Evolutionary conservation across 1,284 basidiomycete genomes (phyloP).

Genomic region (Porodaedalea pini): DNA sequence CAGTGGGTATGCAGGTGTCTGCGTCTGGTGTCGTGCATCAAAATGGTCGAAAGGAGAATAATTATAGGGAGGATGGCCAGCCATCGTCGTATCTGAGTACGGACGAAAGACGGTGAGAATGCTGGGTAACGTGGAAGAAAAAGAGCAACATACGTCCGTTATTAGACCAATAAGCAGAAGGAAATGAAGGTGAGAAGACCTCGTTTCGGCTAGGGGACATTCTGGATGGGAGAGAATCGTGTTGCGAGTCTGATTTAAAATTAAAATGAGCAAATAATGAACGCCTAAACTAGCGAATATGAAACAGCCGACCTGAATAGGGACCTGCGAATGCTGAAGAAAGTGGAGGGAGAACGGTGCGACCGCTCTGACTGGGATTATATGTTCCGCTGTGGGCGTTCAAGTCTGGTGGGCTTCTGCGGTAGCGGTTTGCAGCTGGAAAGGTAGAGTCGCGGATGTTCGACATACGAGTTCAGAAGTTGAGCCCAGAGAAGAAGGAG

Average conservation of each 20-base stretch:
- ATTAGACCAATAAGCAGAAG: slow-evolving; percentile 15
- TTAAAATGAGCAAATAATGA: slow-evolving; percentile 42
- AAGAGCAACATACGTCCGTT: slow-evolving; percentile 20
- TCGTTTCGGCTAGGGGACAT: slow-evolving; percentile 20
- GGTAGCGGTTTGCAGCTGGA: slow-evolving; percentile 54
- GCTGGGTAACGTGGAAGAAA: slow-evolving; percentile 9
- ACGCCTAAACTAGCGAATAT: slow-evolving; percentile 39
- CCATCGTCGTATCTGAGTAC: slow-evolving; percentile 16
- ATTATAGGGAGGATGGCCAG: slow-evolving; percentile 21
- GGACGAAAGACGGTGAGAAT: slow-evolving; percentile 5
- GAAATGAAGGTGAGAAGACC: slow-evolving; percentile 20
- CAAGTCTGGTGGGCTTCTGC: slow-evolving; percentile 54
- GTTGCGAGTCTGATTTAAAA: slow-evolving; percentile 11
- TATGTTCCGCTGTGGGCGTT: slow-evolving; percentile 64
- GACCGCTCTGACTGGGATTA: slow-evolving; percentile 77
- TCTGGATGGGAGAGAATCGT: slow-evolving; percentile 15
- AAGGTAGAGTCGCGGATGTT: slow-evolving; percentile 57
- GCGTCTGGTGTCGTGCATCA: slow-evolving; percentile 53
- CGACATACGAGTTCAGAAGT: slow-evolving; percentile 52
- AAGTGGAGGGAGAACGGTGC: slow-evolving; percentile 80
- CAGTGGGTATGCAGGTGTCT: slow-evolving; percentile 43
- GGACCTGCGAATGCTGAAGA: slow-evolving; percentile 66
- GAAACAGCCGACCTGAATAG: slow-evolving; percentile 37
- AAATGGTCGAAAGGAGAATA: slow-evolving; percentile 42
- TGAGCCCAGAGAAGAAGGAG: slow-evolving; percentile 35